Conservation (phyloP, 2,329 filamentous ascomycete genomes). For the Ophiostoma piceae region DNA sequence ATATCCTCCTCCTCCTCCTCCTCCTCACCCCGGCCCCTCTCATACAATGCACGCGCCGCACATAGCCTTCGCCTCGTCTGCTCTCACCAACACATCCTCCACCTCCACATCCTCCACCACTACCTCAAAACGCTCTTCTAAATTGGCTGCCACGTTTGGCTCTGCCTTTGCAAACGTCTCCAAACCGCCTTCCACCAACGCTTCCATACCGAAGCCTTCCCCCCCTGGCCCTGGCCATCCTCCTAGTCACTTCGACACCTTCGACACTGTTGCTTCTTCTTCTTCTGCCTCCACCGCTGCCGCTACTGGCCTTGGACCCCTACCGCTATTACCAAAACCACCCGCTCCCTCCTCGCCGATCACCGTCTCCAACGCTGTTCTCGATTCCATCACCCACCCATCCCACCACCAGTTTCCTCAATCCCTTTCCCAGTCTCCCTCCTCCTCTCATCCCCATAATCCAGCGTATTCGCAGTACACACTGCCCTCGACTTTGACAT, state of each 20-base stretch:
- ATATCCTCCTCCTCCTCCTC: slow-evolving; percentile 3
- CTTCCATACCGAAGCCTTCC: background rate
- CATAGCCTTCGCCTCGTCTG: slow-evolving; percentile 22
- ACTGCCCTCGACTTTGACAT: background rate
- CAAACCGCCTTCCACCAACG: background rate
- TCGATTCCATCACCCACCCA: slow-evolving; percentile 18
- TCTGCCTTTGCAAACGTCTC: background rate
- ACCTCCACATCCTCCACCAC: slow-evolving; percentile 18
- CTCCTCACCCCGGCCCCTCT: background rate
- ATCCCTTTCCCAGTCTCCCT: background rate
- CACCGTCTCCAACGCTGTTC: slow-evolving; percentile 24
- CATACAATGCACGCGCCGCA: slow-evolving; percentile 26
- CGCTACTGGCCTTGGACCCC: slow-evolving; percentile 20
- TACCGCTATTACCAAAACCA: slow-evolving; percentile 19
- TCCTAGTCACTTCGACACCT: background rate
- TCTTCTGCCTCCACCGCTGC: slow-evolving; percentile 15
- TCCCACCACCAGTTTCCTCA: slow-evolving; percentile 11
- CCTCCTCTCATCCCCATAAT: background rate
- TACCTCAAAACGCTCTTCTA: slow-evolving; percentile 3
- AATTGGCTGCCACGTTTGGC: background rate
- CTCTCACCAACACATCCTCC: slow-evolving; percentile 12
- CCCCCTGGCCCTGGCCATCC: background rate
- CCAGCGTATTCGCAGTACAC: background rate
- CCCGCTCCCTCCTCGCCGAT: slow-evolving; percentile 25
- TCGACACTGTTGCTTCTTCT: background rate